These are phyloP conservation scores for Colletotrichum eremochloae DNA, from an alignment of 2,329 filamentous ascomycete species.

Conservation along the genomic window DNA sequence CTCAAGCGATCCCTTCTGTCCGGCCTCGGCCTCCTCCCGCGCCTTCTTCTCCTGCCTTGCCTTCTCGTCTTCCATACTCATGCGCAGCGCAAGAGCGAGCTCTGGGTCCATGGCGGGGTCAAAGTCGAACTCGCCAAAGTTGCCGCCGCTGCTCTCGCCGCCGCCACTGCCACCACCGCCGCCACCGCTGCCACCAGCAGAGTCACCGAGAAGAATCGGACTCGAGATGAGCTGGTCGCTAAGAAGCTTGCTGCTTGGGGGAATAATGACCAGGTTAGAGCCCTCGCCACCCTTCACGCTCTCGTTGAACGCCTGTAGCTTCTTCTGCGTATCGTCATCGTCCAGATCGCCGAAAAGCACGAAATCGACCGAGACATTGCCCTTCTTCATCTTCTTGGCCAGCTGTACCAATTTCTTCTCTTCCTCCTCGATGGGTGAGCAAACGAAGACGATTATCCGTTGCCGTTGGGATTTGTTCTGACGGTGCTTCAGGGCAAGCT, in stretches of 20 bases:
- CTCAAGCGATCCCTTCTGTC: conserved; percentile 82
- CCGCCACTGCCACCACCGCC: conserved; percentile 62
- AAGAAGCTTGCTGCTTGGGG: conserved; percentile 89
- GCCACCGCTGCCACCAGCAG: conserved; percentile 65
- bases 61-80: conserved; percentile 99
- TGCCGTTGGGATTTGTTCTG: conserved; percentile 98
- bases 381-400: conserved; percentile 99
- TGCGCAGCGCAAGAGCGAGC: conserved; percentile 90
- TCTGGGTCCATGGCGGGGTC: conserved; percentile 95
- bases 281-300: conserved; percentile 92
- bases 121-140: conserved; percentile 82
- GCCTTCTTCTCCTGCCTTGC: conserved; percentile 90
- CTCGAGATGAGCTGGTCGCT: conserved; percentile 92
- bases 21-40: conserved; percentile 78
- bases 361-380: conserved; percentile 93
- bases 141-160: conserved; percentile 71
- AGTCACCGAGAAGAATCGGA: conserved; percentile 89
- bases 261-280: conserved; percentile 91
- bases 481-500: conserved; percentile 97
- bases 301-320: conserved; percentile 93
- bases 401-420: conserved; percentile 90
- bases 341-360: conserved; percentile 95
- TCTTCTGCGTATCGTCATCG: conserved; percentile 89
- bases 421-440: conserved; percentile 90
- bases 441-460: conserved; percentile 97